Evolutionary conservation across 352 stramenopile genomes (phyloP).

Genomic region (Pythium aristosporum): DNA sequence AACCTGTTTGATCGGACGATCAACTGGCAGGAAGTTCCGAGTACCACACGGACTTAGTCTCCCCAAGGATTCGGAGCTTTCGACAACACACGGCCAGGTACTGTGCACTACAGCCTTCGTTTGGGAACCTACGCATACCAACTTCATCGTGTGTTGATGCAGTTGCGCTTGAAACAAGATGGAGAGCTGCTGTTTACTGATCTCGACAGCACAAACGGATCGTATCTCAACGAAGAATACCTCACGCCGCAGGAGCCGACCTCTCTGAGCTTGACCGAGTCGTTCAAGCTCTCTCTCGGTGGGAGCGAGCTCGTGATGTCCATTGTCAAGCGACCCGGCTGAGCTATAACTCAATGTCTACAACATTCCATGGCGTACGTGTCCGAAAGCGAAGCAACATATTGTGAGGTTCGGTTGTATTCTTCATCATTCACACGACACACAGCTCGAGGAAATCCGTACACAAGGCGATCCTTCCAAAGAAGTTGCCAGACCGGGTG

Average conservation of each 20-base stretch:
- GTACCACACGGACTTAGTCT: constrained; percentile 68
- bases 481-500: not conserved
- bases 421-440: constrained; percentile 16
- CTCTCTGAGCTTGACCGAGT: constrained; percentile 39
- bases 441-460: not conserved
- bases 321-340: constrained; percentile 39
- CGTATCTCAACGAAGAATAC: constrained; percentile 53
- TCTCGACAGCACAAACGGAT: constrained; percentile 83
- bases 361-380: constrained; percentile 24
- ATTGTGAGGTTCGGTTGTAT: constrained; percentile 20
- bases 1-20: constrained; percentile 71
- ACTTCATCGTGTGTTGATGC: not conserved
- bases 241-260: constrained; percentile 52
- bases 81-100: constrained; percentile 78
- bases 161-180: constrained; percentile 68
- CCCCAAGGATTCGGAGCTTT: constrained; percentile 77
- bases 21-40: constrained; percentile 78
- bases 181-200: constrained; percentile 70
- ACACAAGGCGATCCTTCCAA: constrained; percentile 9
- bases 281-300: constrained; percentile 53
- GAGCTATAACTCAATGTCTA: constrained; percentile 10
- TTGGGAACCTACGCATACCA: not conserved
- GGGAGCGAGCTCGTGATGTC: constrained; percentile 52
- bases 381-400: not conserved
- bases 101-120: not conserved